These are phyloP conservation scores for Neoconidiobolus thromboides DNA, from an alignment of 371 early-diverging fungal species.

Conservation along the genomic window DNA sequence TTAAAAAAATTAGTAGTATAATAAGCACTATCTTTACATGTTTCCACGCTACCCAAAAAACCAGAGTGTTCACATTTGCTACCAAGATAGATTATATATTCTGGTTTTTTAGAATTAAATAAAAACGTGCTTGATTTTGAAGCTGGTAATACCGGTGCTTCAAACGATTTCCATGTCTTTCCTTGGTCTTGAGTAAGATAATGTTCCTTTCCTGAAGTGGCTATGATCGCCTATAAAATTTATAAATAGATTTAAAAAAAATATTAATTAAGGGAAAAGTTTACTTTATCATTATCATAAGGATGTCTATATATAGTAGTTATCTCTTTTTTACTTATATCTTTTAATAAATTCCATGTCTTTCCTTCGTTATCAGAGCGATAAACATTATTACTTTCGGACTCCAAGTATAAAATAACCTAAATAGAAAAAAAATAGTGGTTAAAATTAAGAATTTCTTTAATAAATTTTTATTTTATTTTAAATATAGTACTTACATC, in stretches of 20 bases:
- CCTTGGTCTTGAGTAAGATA: slow-evolving; percentile 46
- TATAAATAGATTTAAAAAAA: background rate
- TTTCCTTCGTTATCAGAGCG: slow-evolving; percentile 49
- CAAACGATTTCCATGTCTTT: slow-evolving; percentile 36
- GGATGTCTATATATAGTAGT: slow-evolving; percentile 3
- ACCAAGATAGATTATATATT: slow-evolving; percentile 31
- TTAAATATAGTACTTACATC: too few species aligned
- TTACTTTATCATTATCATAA: slow-evolving; percentile 3
- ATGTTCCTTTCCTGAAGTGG: slow-evolving; percentile 31
- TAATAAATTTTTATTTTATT: too few species aligned
- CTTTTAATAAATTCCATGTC: slow-evolving; percentile 26
- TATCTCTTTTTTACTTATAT: slow-evolving; percentile 14
- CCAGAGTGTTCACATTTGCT: slow-evolving; percentile 7
- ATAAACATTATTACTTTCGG: slow-evolving; percentile 21
- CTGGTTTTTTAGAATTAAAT: slow-evolving; percentile 43
- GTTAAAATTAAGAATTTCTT: background rate
- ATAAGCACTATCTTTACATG: slow-evolving; percentile 26
- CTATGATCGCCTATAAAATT: slow-evolving; percentile 27
- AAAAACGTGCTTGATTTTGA: slow-evolving; percentile 19
- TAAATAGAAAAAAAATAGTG: slow-evolving; percentile 6
- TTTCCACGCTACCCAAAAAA: slow-evolving; percentile 24
- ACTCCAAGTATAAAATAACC: slow-evolving; percentile 38
- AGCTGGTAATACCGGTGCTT: slow-evolving; percentile 24
- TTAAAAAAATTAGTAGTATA: slow-evolving; percentile 47
- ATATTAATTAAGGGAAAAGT: background rate